Evolutionary conservation across 2,329 filamentous ascomycete species (phyloP), one percentile per base, ranked within the genome.

Genomic region (Colletotrichum sp.): DNA sequence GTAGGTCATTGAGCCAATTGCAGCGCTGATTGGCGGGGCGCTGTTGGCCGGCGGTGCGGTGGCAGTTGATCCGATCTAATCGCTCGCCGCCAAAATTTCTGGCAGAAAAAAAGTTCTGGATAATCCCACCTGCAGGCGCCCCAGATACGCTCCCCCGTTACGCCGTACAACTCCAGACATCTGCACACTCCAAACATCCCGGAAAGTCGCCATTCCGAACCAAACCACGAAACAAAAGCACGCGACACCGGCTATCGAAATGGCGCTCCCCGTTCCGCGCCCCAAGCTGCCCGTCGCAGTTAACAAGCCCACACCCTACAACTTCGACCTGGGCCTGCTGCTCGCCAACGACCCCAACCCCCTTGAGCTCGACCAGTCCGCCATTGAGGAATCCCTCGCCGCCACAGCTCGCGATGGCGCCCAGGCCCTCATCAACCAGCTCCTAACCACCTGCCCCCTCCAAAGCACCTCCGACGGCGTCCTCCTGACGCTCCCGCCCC

Each of bases 401-500:
- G 87, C 91, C 55, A 92, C 93, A 27, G 96, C 97, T 71, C 95
- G 96, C 82, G 95, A 98, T 86, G 96, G 95, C 85, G 95, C 96
- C 15, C 97, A 99, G 87, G 93, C 92, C 34, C 92, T 99, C 75
- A 92, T 99, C 85, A 98, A 98, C 90, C 96, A 99, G 86, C 93
- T 99, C 77, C 93, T 99, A 52, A 95, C 93, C 19, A 96, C 95
- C 62, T 97, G 96, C 87, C 91, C 95, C 30, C 93, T 98, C 80
- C 91, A 89, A 76, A 93, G 94, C 62, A 93, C 92, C 62, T 81
- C 87, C 2, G 90, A 91, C 44, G 90, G 96, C 80, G 95, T 99
- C 3, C 92, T 96, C 66, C 92, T 99, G 70, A 89, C 91, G 19
- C 93, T 99, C 0, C 97, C 97, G 0, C 85, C 90, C 0, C 89